Base-by-base conservation (phyloP, 2,329 filamentous ascomycete species). In the Lecanoromycetidae sp. region DNA sequence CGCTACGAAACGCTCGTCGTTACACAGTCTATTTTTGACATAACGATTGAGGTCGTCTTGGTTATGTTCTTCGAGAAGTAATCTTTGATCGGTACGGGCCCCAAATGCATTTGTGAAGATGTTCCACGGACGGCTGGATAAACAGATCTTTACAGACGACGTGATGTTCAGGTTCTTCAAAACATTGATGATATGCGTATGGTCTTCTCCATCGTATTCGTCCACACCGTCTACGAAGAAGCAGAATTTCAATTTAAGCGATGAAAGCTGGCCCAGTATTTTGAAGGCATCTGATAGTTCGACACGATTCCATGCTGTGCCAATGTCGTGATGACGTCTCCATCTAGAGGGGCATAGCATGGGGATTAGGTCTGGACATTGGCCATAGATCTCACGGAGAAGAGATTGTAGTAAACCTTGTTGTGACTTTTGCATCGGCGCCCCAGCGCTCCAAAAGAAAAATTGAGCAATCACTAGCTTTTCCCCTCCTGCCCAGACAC, bases 51-150 rank as follows among this genome's bases (percentile, higher is more conserved):
- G 39, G 25, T 40, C 44, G 17, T 26, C 23, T 25, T 19, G 19
- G 8, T 25, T 46, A 22, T 46, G 44, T 19, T 46, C 35, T 33
- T 38, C 36, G 17, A 39, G 26, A 20, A 34, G 8, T 12, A 46
- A 26, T 35, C 40, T 44, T 15, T 25, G 23, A 10, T 33, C 5
- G 15, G n/a, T 25, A 19, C 17, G 13, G 13, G 25, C 19, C 13
- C 34, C 25, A 22, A 46, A 39, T 17, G 15, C 35, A 22, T 20
- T 10, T 20, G 32, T 26, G 34, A 46, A 46, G 37, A 48, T 23
- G 22, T 76, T 55, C 57, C 76, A 19, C 57, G 61, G 5, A 25
- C 44, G 34, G 22, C 34, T 39, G 6, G 29, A 32, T 5, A 46
- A 15, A 33, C 34, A 40, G 19, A 46, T 32, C 9, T 46, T 40